Evolutionary conservation across 2,329 filamentous ascomycete genomes (phyloP).

Genomic region (Fusarium brevicatenulatum): DNA sequence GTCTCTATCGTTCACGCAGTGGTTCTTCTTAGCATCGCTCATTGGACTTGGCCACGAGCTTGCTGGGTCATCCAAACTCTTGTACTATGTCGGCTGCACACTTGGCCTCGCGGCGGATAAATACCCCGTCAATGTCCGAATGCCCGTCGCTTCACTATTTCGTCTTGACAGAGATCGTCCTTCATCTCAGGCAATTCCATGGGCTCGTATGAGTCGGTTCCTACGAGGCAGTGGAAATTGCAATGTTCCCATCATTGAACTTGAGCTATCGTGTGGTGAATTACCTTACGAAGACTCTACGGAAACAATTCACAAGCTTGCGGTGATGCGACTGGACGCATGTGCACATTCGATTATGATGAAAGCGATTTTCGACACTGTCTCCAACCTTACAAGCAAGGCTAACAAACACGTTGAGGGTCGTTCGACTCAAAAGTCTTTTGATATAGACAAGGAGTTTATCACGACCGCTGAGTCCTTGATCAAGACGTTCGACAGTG

Average conservation of each 20-base stretch:
- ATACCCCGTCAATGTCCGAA: neutral
- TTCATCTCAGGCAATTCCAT: neutral
- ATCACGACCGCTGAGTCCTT: neutral
- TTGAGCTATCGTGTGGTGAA: neutral
- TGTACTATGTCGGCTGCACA: neutral
- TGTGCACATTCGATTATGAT: neutral
- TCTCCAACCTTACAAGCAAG: neutral
- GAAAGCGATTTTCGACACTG: neutral
- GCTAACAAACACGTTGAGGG: neutral
- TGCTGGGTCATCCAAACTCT: neutral
- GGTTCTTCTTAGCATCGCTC: neutral
- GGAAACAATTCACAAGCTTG: neutral
- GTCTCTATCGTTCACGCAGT: neutral
- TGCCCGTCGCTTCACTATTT: neutral
- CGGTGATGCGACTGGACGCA: neutral
- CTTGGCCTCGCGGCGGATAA: neutral
- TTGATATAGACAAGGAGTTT: neutral
- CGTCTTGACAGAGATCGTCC: neutral
- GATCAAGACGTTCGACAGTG: neutral
- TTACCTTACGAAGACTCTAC: neutral
- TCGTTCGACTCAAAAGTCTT: neutral
- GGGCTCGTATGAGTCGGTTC: neutral
- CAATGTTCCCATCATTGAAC: neutral
- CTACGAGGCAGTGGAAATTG: neutral
- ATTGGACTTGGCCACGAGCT: neutral